A percentile compares a stretch with the other conserved stretches of the same genome.
Evolutionary conservation across 2,329 filamentous ascomycete species (phyloP).

Genomic region (Fusarium transvaalense): DNA sequence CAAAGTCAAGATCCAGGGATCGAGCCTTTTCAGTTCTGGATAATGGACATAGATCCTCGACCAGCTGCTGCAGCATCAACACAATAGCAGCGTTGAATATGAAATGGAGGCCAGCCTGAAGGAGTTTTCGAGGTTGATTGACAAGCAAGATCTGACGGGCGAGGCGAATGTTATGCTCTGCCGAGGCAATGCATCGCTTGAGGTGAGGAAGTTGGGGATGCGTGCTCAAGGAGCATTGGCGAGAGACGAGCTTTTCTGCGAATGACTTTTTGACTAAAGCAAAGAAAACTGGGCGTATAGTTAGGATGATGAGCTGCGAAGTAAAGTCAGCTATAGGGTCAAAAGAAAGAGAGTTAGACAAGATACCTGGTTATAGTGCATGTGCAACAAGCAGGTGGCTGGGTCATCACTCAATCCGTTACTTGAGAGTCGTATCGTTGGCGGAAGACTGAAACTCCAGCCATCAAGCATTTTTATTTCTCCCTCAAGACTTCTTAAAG

Average conservation of each 20-base stretch:
- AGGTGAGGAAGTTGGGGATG: constrained; percentile 50
- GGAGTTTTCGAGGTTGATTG: constrained; percentile 55
- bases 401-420: constrained; percentile 56
- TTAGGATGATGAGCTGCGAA: constrained; percentile 59
- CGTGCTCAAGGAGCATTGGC: constrained; percentile 41
- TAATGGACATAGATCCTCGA: constrained; percentile 51
- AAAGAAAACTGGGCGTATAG: constrained; percentile 63
- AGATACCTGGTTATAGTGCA: constrained; percentile 60
- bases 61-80: constrained; percentile 60
- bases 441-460: constrained; percentile 57
- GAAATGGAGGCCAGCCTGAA: constrained; percentile 61
- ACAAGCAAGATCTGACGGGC: constrained; percentile 56
- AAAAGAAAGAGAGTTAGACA: neutral
- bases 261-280: constrained; percentile 61
- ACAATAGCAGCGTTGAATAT: constrained; percentile 65
- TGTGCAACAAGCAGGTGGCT: constrained; percentile 60
- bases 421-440: constrained; percentile 54
- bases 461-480: constrained; percentile 58
- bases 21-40: constrained; percentile 43
- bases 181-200: constrained; percentile 58
- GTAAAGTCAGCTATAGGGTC: neutral
- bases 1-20: constrained; percentile 55
- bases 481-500: constrained; percentile 54
- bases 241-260: constrained; percentile 55
- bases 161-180: constrained; percentile 60